Evolutionary conservation across 2,329 filamentous ascomycete species (phyloP), one percentile per base, ranked within the genome.

Genomic region (Beauveria sp.): DNA sequence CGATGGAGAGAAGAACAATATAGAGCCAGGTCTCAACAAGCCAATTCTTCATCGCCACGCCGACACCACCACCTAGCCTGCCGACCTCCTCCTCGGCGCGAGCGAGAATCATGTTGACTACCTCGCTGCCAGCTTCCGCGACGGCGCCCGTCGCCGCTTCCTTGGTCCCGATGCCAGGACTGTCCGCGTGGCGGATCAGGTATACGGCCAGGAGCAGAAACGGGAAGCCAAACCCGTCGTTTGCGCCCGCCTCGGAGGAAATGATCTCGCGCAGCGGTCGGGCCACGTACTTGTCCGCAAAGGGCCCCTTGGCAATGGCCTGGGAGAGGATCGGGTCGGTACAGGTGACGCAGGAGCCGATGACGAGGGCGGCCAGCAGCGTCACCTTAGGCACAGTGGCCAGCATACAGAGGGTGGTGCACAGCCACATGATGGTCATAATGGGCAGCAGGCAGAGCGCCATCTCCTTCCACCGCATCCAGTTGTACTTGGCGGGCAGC

Each of bases 241-340:
- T 87, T 3, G 80, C 79, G 7, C 84, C 85, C 3, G 83, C 83
- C 64, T 87, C 84, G 1, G 83, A 78, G 0, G 83, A 86, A 20
- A 87, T 86, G 62, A 87, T 81, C 65, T 87, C 83, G 31, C 84
- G 78, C 4, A 87, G 73, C 3, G 79, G 76, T 1, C 83, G 78
- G 10, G 80, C 75, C 2, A 87, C 83, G 62, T 80, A 87, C 63
- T 84, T 85, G 66, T 87, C 84, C 0, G 85, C 78, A 65, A 88
- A 86, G 22, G 65, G 64, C 3, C 65, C 65, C 68, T 87, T 87
- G 20, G 84, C 85, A 18, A 87, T 78, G 31, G 83, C 82, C 66
- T 86, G 83, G 0, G 83, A 85, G 5, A 87, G 73, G n/a, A 87
- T 76, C 0, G 84, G 84, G 63, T 87, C 85, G 0, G 84, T 87